Base-by-base conservation (phyloP, 1,284 basidiomycete genomes). In the Singerocomus rubriflavus region DNA sequence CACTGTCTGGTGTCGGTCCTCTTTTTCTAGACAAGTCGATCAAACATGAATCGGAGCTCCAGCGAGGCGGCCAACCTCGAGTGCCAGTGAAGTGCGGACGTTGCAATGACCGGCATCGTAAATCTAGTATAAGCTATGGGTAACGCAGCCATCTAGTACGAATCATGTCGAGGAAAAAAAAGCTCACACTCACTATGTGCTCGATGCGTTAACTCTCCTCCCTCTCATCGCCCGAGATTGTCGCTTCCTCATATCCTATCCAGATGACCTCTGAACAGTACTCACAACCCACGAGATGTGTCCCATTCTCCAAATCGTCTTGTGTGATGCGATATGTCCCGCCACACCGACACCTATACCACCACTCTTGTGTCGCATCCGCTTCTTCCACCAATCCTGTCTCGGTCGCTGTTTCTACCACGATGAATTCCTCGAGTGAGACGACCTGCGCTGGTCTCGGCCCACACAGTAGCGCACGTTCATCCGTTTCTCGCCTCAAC, bases 261-360 rank as follows among this genome's bases (percentile, higher is more conserved):
- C 88, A 91, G 2, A 91, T 72, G 5, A 79, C 79, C 66, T 91
- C 88, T 13, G 88, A 91, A 61, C 88, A 91, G 49, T 78, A 79
- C 50, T 69, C 76, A 57, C 88, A 91, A 1, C 76, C 81, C 9
- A 88, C 69, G 11, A 90, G 71, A 66, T 91, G 88, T 37, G 73
- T 70, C 11, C 80, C 88, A 2, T 68, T 67, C 55, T 90, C 85
- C 73, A 91, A 75, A 50, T 84, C 76, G 2, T 58, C 64, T 52
- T 77, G 74, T 0, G 71, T 73, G 44, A 91, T 80, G 26, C 58
- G 65, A 59, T 88, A 91, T 12, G 38, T 54, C 3, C 84, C 84
- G 41, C 87, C 85, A 62, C 88, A 91, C 14, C 88, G 79, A 68
- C 88, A 91, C 4, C 65, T 51, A 60, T 87, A 74, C 27, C 57